phyloP scores from a whole-genome alignment of 73 alveolate species.

The Stentor coeruleus region DNA sequence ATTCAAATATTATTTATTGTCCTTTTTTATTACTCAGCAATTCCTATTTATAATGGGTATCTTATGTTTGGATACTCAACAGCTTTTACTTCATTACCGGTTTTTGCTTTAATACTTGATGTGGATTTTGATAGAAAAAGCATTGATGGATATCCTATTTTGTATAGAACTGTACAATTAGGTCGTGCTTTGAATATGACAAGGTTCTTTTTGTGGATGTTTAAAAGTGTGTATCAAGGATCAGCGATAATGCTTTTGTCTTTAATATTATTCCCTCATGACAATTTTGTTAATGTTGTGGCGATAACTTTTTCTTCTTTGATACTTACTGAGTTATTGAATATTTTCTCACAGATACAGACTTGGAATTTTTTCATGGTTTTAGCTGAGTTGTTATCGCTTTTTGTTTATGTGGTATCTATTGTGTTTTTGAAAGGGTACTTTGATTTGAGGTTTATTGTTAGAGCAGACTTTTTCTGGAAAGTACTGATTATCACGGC shows the following conservation, averaged over 20 bases:
- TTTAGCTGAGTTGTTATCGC: constrained; percentile 20
- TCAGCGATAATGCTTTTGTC: constrained; percentile 71
- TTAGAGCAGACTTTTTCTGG: constrained; percentile 31
- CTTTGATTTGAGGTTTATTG: neutral
- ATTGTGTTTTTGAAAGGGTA: neutral
- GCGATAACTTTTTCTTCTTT: constrained; percentile 73
- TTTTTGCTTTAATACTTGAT: constrained; percentile 84
- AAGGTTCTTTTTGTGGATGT: constrained; percentile 85
- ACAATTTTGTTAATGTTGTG: constrained; percentile 50
- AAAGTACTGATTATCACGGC: constrained; percentile 46
- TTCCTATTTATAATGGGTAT: constrained; percentile 94
- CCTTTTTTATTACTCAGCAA: constrained; percentile 86
- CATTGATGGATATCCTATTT: constrained; percentile 79
- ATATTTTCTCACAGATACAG: constrained; percentile 81
- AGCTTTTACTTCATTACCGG: constrained; percentile 89
- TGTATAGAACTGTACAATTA: constrained; percentile 74
- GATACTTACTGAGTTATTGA: constrained; percentile 80
- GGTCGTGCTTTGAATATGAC: constrained; percentile 82
- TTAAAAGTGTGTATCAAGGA: constrained; percentile 88
- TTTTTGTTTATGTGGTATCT: constrained; percentile 14
- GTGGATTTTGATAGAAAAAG: constrained; percentile 71
- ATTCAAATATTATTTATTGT: constrained; percentile 82
- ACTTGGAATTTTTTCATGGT: constrained; percentile 20
- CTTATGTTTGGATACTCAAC: constrained; percentile 96
- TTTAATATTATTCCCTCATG: constrained; percentile 67